These are phyloP conservation scores for Lotus japonicus DNA, from an alignment of 306 rosid genomes.

Conservation along the genomic window DNA sequence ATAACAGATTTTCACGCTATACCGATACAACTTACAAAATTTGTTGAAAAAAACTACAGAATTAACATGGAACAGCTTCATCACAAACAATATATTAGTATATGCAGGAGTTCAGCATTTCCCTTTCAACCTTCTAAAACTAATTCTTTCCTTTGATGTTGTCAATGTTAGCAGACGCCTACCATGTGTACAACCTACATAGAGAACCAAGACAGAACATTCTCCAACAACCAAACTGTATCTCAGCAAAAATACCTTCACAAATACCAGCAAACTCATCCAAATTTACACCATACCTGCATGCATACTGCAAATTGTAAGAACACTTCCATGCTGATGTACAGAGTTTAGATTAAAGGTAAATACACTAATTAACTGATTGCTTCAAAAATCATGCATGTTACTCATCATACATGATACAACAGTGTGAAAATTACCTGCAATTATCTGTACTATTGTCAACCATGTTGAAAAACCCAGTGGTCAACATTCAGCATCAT, in stretches of 20 bases:
- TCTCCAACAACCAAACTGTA: conserved; percentile 19
- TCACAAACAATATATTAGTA: conserved; percentile 15
- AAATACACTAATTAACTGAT: not conserved
- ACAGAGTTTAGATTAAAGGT: conserved; percentile 8
- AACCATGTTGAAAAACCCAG: conserved; percentile 21
- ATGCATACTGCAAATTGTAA: conserved; percentile 8
- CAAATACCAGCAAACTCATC: conserved; percentile 23
- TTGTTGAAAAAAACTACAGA: conserved; percentile 3
- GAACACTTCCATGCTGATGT: conserved; percentile 8
- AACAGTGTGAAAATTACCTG: conserved; percentile 35
- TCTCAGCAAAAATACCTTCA: conserved; percentile 7
- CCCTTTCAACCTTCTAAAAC: conserved; percentile 23
- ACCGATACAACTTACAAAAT: conserved; percentile 22
- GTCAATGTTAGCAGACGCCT: conserved; percentile 23
- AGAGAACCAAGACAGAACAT: conserved; percentile 5
- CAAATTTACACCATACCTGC: conserved; percentile 41
- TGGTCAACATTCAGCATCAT: conserved; percentile 19
- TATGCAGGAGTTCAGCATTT: conserved; percentile 23
- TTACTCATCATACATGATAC: not conserved
- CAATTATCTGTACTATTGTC: conserved; percentile 18
- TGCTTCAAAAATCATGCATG: conserved; percentile 8
- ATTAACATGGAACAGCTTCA: conserved; percentile 5
- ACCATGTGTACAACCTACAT: conserved; percentile 21
- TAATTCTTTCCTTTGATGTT: not conserved
- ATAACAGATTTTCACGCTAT: not conserved